Base-by-base conservation (phyloP, 495 filamentous ascomycete species). In the Hypoxylon subgilvum region DNA sequence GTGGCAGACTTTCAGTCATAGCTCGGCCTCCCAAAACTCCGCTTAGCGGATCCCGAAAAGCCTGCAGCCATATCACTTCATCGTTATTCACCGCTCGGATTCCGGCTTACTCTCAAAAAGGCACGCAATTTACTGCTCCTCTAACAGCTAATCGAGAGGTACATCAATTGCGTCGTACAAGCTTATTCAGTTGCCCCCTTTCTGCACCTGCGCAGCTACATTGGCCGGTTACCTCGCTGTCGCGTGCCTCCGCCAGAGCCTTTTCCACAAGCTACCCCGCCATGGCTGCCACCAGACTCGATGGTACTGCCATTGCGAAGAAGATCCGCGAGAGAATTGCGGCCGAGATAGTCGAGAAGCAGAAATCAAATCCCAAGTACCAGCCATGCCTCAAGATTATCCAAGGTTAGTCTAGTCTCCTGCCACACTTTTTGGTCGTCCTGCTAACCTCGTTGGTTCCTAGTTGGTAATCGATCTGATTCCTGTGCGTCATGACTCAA, bases 251-350 rank as follows among this genome's bases (percentile, higher is more conserved):
- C 23, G 13, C 16, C 31, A 58, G 60, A 58, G 25, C 50, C 21
- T 76, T 74, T 59, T 72, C 69, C 22, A 73, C 67, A 64, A 84
- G 81, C 52, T 74, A 68, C 66, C 78, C 76, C 64, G 76, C 77
- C 52, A 96, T 95, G 90, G 83, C 85, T 62, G 93, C 91, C 57
- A 83, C 85, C 68, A 96, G 89, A 79, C 94, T 98, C 68, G 93
- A 98, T 77, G 94, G 94, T 72, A 96, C 89, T 22, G 90, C 89
- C 60, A 92, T 96, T 76, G 95, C 95, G 36, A 92, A 90, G 77
- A 82, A 74, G 58, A 96, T 98, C 67, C 86, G 94, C 43, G 88
- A 88, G 74, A 80, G 79, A 19, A 80, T 98, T 56, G 86, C 86
- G 67, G 74, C 74, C 25, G 85, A 96, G 70, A 96, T 98, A 72